Evolutionary conservation across 805 yeast genomes (phyloP).

Genomic region (Debaryomyces tyrocola): DNA sequence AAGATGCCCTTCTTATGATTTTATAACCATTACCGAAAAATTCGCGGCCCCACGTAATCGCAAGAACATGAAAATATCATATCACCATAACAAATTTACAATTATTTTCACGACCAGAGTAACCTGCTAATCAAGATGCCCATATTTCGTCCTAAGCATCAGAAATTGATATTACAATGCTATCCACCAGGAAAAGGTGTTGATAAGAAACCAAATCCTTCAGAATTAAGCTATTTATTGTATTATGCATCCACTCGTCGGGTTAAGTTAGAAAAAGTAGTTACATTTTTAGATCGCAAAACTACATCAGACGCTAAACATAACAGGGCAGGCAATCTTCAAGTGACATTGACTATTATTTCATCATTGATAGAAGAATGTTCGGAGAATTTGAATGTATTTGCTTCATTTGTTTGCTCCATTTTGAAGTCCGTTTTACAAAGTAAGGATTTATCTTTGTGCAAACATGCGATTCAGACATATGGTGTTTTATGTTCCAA

Average conservation of each 20-base stretch:
- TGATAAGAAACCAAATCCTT: slow-evolving; percentile 89
- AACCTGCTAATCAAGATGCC: slow-evolving; percentile 15
- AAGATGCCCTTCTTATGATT: background rate
- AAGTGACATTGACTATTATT: slow-evolving; percentile 75
- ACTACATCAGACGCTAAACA: slow-evolving; percentile 60
- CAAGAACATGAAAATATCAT: background rate
- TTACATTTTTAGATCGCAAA: slow-evolving; percentile 62
- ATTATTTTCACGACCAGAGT: no score
- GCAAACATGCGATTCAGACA: slow-evolving; percentile 51
- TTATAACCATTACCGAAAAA: background rate
- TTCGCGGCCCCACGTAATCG: background rate
- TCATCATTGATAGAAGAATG: slow-evolving; percentile 72
- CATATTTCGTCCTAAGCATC: slow-evolving; percentile 77
- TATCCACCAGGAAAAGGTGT: slow-evolving; percentile 85
- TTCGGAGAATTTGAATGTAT: slow-evolving; percentile 78
- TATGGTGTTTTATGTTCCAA: slow-evolving; percentile 45
- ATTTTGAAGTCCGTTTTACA: slow-evolving; percentile 54
- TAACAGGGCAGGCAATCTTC: slow-evolving; percentile 72
- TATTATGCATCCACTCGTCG: slow-evolving; percentile 91
- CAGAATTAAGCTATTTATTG: slow-evolving; percentile 82
- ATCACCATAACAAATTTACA: background rate
- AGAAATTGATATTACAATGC: slow-evolving; percentile 84
- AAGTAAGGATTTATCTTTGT: slow-evolving; percentile 60
- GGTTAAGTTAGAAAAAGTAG: slow-evolving; percentile 85
- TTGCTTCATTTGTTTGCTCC: slow-evolving; percentile 66